These are phyloP conservation scores for Curvularia lunata DNA, from an alignment of 2,329 filamentous ascomycete genomes.

Conservation along the genomic window DNA sequence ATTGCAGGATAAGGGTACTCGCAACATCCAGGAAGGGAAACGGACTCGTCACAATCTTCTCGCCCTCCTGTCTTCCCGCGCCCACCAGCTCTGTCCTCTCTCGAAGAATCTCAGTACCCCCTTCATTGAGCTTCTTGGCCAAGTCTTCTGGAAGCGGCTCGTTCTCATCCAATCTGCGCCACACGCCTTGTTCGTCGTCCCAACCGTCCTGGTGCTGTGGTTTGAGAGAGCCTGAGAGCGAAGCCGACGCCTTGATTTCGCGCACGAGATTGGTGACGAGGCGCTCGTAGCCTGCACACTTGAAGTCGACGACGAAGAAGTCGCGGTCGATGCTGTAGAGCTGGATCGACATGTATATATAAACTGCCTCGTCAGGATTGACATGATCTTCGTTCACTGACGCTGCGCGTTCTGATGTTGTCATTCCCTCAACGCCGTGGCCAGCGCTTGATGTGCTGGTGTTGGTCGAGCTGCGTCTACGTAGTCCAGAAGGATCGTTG, in stretches of 20 bases:
- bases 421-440: slow-evolving; percentile 41
- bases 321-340: slow-evolving; percentile 74
- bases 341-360: slow-evolving; percentile 90
- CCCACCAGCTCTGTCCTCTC: slow-evolving; percentile 53
- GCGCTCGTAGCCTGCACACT: slow-evolving; percentile 96
- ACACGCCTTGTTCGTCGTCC: slow-evolving; percentile 45
- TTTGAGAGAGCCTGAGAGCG: slow-evolving; percentile 28
- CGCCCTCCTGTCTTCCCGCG: slow-evolving; percentile 66
- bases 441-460: slow-evolving; percentile 35
- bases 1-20: slow-evolving; percentile 87
- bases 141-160: slow-evolving; percentile 41
- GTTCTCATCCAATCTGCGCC: slow-evolving; percentile 42
- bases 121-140: slow-evolving; percentile 36
- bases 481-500: slow-evolving; percentile 32
- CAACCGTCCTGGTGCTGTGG: slow-evolving; percentile 38
- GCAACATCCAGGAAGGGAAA: slow-evolving; percentile 97
- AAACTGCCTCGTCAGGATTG: slow-evolving; percentile 71
- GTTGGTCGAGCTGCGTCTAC: slow-evolving; percentile 43
- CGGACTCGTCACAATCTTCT: slow-evolving; percentile 93
- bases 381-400: slow-evolving; percentile 39
- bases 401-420: slow-evolving; percentile 20
- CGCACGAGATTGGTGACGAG: slow-evolving; percentile 61
- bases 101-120: slow-evolving; percentile 46
- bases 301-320: slow-evolving; percentile 97
- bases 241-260: slow-evolving; percentile 43